A percentile compares a stretch with the other conserved stretches of the same genome.
phyloP scores from a whole-genome alignment of 2,329 filamentous ascomycete genomes.

The Uncinocarpus reesii region DNA sequence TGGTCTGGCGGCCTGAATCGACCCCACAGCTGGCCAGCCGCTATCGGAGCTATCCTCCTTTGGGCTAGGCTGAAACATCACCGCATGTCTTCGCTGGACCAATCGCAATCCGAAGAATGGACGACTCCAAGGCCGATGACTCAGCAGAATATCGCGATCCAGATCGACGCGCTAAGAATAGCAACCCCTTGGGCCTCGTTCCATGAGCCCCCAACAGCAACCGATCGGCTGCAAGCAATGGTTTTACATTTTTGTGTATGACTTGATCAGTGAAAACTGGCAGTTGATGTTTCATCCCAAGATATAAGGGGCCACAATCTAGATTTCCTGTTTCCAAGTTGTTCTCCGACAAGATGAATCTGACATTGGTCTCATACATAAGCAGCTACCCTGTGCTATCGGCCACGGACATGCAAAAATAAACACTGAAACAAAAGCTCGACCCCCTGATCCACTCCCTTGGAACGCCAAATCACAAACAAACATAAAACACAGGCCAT shows the following conservation, averaged over 20 bases:
- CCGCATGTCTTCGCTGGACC: conserved; percentile 5
- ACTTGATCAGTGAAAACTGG: neutral
- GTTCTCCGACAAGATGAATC: neutral
- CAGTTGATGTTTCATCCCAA: neutral
- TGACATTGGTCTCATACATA: neutral
- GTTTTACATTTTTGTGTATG: neutral
- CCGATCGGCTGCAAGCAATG: neutral
- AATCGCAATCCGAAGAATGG: conserved; percentile 1
- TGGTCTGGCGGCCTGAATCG: neutral
- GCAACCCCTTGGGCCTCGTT: neutral
- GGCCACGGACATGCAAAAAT: neutral
- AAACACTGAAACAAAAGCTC: neutral
- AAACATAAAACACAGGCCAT: neutral
- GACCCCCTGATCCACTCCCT: neutral
- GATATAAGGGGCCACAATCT: neutral
- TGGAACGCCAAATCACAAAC: neutral
- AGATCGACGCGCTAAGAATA: conserved; percentile 3
- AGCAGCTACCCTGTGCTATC: neutral
- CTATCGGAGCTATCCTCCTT: neutral
- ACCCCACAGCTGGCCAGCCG: neutral
- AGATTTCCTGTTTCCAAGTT: neutral
- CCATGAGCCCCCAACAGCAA: neutral
- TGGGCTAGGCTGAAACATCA: conserved; percentile 1
- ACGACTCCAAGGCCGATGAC: neutral
- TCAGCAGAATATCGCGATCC: neutral